Conservation (phyloP, 2,329 filamentous ascomycete species). For the Fusarium agapanthi region DNA sequence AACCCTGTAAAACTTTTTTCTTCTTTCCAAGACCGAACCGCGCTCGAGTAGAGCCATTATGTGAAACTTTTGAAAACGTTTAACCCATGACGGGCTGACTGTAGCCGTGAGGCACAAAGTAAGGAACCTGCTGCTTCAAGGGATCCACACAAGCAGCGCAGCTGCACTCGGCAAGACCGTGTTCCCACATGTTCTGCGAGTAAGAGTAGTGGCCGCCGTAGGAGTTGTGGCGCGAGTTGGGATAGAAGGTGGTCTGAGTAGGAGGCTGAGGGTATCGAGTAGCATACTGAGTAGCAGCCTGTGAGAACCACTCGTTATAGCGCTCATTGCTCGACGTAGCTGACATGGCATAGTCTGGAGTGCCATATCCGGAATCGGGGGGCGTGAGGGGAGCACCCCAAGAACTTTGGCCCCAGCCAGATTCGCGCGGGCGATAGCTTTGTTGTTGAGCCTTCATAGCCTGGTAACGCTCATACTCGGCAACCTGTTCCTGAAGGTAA, state of each 20-base stretch:
- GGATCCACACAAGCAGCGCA: conserved; percentile 57
- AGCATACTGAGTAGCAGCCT: conserved; percentile 54
- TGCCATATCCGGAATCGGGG: conserved; percentile 69
- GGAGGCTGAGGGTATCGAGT: conserved; percentile 56
- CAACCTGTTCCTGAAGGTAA: conserved; percentile 64
- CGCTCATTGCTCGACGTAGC: conserved; percentile 62
- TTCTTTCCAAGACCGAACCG: conserved; percentile 37
- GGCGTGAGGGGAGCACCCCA: conserved; percentile 63
- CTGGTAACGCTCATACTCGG: conserved; percentile 61
- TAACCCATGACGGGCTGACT: conserved; percentile 65
- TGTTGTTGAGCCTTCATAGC: conserved; percentile 54
- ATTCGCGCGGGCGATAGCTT: conserved; percentile 56
- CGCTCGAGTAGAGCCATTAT: conserved; percentile 33
- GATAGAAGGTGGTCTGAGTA: conserved; percentile 52
- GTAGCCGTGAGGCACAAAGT: conserved; percentile 60
- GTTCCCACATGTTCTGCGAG: conserved; percentile 60
- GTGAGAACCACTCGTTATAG: conserved; percentile 67
- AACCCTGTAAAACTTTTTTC: conserved; percentile 41
- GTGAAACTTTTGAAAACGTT: conserved; percentile 32
- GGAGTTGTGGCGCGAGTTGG: conserved; percentile 50
- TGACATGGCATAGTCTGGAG: conserved; percentile 66
- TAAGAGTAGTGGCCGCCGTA: conserved; percentile 58
- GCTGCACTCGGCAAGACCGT: conserved; percentile 58
- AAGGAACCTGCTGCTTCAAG: conserved; percentile 58
- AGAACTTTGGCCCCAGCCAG: conserved; percentile 56